Conservation (phyloP, 495 filamentous ascomycete genomes). For the Pyronema domesticum region DNA sequence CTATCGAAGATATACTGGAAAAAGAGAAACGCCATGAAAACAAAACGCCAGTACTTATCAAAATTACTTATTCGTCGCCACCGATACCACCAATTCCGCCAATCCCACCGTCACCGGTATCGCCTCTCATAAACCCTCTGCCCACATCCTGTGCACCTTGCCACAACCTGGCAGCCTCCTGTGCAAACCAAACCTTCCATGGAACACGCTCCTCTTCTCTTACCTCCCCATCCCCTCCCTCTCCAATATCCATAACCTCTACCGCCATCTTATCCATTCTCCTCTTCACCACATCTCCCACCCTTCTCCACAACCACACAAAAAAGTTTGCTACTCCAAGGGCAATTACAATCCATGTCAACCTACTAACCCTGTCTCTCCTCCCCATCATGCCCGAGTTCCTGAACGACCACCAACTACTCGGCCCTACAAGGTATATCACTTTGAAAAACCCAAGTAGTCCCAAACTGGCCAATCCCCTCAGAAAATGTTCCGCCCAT, state of each 20-base stretch:
- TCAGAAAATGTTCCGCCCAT: constrained; percentile 54
- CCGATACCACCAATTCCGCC: no score
- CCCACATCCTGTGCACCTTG: not conserved
- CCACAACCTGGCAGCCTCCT: not conserved
- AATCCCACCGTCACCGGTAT: not conserved
- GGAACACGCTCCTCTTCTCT: constrained; percentile 2
- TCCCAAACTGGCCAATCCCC: constrained; percentile 70
- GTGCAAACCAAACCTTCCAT: not conserved
- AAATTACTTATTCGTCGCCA: no score
- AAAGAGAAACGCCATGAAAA: no score
- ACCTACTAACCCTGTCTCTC: constrained; percentile 51
- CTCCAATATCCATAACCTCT: constrained; percentile 16
- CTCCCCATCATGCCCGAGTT: constrained; percentile 31
- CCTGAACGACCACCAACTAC: constrained; percentile 57
- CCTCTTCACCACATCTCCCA: constrained; percentile 13
- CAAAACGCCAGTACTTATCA: no score
- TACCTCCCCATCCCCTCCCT: constrained; percentile 6
- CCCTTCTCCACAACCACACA: constrained; percentile 18
- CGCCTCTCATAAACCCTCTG: not conserved
- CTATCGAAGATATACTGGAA: no score
- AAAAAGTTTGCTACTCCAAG: constrained; percentile 71
- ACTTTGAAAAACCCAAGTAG: constrained; percentile 72
- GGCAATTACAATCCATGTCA: constrained; percentile 61
- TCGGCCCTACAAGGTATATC: constrained; percentile 54
- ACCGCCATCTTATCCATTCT: constrained; percentile 20